A percentile compares a stretch with the other conserved stretches of the same genome.
phyloP scores from a whole-genome alignment of 1,284 basidiomycete species.

The Pseudozyma pruni region DNA sequence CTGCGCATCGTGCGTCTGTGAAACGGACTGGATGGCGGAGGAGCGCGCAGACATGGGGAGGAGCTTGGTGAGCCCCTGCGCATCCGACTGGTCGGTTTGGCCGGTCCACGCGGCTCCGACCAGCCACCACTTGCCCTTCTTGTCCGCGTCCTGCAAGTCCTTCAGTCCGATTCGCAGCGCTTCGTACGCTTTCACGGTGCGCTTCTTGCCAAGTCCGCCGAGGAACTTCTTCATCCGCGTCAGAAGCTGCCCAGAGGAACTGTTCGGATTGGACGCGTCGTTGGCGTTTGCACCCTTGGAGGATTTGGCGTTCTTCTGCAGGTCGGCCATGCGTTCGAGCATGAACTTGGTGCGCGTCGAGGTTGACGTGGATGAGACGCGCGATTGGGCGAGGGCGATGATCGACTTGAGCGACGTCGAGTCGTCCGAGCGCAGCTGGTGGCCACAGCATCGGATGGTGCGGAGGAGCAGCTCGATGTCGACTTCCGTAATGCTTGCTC shows the following conservation, averaged over 20 bases:
- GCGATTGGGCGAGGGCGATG: constrained; percentile 54
- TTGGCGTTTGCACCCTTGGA: background rate
- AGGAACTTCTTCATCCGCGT: constrained; percentile 61
- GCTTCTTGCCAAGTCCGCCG: constrained; percentile 50
- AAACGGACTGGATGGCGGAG: constrained; percentile 16
- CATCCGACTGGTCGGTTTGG: constrained; percentile 79
- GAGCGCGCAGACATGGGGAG: constrained; percentile 38
- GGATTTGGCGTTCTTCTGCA: constrained; percentile 35
- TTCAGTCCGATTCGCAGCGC: constrained; percentile 70
- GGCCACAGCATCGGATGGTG: constrained; percentile 73
- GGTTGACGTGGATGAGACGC: constrained; percentile 22
- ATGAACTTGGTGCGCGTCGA: constrained; percentile 63
- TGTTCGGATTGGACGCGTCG: constrained; percentile 26
- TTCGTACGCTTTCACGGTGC: constrained; percentile 52
- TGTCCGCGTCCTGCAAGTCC: constrained; percentile 86
- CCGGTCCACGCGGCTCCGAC: constrained; percentile 96
- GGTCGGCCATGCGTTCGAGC: constrained; percentile 61
- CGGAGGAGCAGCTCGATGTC: constrained; percentile 84
- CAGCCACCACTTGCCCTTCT: constrained; percentile 97
- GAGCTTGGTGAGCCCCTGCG: constrained; percentile 59
- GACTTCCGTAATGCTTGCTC: constrained; percentile 19
- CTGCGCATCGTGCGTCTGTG: constrained; percentile 71
- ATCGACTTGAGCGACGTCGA: constrained; percentile 58
- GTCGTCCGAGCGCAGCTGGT: constrained; percentile 61
- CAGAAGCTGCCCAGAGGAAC: constrained; percentile 27